These are phyloP conservation scores for Orychophragmus violaceus DNA, from an alignment of 345 rosid genomes.

Conservation along the genomic window DNA sequence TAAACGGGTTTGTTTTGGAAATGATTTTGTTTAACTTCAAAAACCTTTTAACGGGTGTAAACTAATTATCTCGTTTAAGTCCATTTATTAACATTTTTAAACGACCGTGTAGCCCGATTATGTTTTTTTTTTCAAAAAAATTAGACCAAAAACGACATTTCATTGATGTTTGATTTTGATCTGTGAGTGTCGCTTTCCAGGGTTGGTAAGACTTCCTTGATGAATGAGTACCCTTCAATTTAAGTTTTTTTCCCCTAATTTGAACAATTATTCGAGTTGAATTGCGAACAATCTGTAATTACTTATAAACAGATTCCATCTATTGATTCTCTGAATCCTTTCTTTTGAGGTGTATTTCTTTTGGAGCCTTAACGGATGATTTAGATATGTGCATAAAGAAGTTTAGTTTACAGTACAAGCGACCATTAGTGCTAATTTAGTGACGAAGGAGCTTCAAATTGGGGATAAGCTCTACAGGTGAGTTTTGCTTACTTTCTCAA, in stretches of 20 bases:
- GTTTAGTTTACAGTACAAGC: conserved; percentile 96
- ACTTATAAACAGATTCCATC: not conserved
- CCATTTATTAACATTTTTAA: too few species aligned
- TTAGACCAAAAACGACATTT: too few species aligned
- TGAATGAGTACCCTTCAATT: conserved; percentile 88
- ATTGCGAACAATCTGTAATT: too few species aligned
- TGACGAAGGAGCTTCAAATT: conserved; percentile 93
- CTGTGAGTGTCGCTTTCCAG: conserved; percentile 33
- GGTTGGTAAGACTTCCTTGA: conserved; percentile 98
- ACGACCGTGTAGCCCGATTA: too few species aligned
- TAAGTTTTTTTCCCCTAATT: not conserved
- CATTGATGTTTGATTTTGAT: conserved; percentile 19
- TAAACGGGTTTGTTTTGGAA: too few species aligned
- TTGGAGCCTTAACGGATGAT: conserved; percentile 18
- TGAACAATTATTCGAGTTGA: too few species aligned
- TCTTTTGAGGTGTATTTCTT: too few species aligned
- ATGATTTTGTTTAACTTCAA: too few species aligned
- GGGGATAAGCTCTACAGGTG: conserved; percentile 89
- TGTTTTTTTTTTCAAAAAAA: too few species aligned
- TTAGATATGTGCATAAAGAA: conserved; percentile 77
- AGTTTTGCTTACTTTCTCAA: conserved; percentile 2
- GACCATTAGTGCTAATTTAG: conserved; percentile 96
- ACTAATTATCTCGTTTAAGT: too few species aligned
- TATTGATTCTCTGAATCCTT: conserved; percentile 16
- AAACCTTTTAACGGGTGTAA: too few species aligned